These are phyloP conservation scores for Diacronema lutheri DNA, from an alignment of 78 protist genomes.

Conservation along the genomic window DNA sequence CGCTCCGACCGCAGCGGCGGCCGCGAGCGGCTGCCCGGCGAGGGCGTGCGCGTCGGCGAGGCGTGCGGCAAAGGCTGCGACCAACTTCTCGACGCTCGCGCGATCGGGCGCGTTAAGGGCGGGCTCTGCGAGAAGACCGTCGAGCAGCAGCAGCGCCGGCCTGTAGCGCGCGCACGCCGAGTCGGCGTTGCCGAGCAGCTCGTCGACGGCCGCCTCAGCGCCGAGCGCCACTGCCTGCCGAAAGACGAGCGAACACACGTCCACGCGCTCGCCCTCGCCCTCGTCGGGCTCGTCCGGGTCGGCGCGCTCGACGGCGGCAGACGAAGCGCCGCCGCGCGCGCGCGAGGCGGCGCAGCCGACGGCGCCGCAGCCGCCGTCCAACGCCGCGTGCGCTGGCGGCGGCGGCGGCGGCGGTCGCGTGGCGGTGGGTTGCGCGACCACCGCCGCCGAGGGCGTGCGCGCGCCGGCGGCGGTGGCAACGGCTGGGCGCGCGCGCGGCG, in stretches of 20 bases:
- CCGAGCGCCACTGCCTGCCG: constrained; percentile 2
- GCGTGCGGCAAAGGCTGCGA: neutral
- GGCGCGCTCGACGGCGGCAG: neutral
- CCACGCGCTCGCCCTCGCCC: neutral
- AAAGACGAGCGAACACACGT: neutral
- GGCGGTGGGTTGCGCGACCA: too few relatives aligned
- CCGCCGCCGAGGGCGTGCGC: too few relatives aligned
- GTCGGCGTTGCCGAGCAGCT: neutral
- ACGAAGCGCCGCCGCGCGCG: neutral
- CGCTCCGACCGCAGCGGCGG: too few relatives aligned
- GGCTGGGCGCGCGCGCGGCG: too few relatives aligned
- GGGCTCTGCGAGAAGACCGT: neutral
- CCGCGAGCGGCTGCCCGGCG: too few relatives aligned
- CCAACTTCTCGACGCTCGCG: neutral
- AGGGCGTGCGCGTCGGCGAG: too few relatives aligned
- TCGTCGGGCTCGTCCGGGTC: neutral
- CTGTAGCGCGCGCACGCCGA: neutral
- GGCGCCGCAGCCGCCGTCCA: neutral
- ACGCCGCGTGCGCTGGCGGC: neutral
- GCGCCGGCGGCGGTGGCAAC: too few relatives aligned
- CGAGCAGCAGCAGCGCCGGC: neutral
- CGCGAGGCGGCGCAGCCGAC: neutral
- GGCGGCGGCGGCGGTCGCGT: too few relatives aligned
- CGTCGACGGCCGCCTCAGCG: constrained; percentile 15
- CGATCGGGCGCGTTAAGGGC: neutral